phyloP scores from a whole-genome alignment of 192 early-diverging fungal genomes.

The Ambispora gerdemannii region DNA sequence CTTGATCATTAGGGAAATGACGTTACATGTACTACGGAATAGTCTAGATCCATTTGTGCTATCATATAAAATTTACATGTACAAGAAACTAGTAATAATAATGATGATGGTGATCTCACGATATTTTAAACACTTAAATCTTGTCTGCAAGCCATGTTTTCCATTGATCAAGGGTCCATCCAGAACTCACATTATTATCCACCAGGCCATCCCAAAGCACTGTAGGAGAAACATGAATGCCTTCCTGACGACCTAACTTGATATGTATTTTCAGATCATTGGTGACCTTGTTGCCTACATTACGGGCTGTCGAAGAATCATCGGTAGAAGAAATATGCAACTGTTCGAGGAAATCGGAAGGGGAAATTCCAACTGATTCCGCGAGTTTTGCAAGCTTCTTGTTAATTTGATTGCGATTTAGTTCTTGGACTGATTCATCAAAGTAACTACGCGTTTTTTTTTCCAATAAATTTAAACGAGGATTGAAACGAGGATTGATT shows the following conservation, averaged over 20 bases:
- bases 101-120: background rate
- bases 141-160: constrained; percentile 51
- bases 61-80: too few relatives aligned
- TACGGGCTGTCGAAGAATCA: constrained; percentile 45
- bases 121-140: constrained; percentile 13
- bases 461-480: too few relatives aligned
- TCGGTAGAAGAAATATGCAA: constrained; percentile 42
- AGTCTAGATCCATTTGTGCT: too few relatives aligned
- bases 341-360: constrained; percentile 43
- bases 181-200: constrained; percentile 62
- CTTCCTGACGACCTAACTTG: constrained; percentile 61
- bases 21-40: too few relatives aligned
- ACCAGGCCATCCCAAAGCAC: constrained; percentile 64
- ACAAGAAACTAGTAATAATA: background rate
- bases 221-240: constrained; percentile 77
- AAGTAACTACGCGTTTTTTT: constrained; percentile 54
- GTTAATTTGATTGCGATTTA: constrained; percentile 55
- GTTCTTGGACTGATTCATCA: constrained; percentile 60
- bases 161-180: constrained; percentile 70
- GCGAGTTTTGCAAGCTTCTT: constrained; percentile 51
- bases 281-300: constrained; percentile 68
- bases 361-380: constrained; percentile 41
- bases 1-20: too few relatives aligned
- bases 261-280: constrained; percentile 69
- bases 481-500: background rate